Evolutionary conservation across 208 protist species (phyloP), one percentile per base, ranked within the genome.

Genomic region (Trypanosoma rangeli): DNA sequence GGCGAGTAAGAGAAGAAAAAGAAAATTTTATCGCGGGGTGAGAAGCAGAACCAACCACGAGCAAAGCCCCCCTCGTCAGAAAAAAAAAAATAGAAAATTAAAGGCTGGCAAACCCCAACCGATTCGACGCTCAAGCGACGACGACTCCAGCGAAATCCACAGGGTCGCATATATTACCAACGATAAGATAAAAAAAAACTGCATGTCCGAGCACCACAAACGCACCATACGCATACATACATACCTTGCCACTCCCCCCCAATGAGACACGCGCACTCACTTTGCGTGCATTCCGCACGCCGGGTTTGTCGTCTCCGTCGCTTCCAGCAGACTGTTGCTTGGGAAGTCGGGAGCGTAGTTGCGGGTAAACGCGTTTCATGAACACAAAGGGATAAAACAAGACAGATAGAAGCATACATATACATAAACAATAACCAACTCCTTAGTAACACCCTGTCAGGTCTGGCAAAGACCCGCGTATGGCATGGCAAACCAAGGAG

Each of bases 1-100:
- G 52, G 29, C 55, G 62, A 7, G 67, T 18, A 46, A 68, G 60
- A 76, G 24, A 74, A 65, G 75, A 31, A 68, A 37, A 37, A 7
- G 33, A 37, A 7, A 37, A 37, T 9, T 37, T 2, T 37, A 7
- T 2, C 7, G 33, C 7, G 33, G 33, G 4, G 33, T 37, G 4
- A 7, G 33, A 37, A 2, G 33, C 33, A 37, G 33, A 37, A 7
- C 33, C 33, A 37, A 7, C 2, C 33, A 37, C 33, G 33, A 7
- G 2, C 33, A 37, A 2, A 9, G 33, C 18, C 46, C 10, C 7
- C 4, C 46, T 5, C 46, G 46, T 15, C 46, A 15, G 7, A 50
- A 50, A 15, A 50, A 50, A 5, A 50, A 50, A n/a, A 50, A 50
- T n/a, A 22, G 10, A 50, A 50, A 15, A 3, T n/a, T 20, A n/a